phyloP scores from a whole-genome alignment of 768 basidiomycete genomes.

The Boletus sensibilis region DNA sequence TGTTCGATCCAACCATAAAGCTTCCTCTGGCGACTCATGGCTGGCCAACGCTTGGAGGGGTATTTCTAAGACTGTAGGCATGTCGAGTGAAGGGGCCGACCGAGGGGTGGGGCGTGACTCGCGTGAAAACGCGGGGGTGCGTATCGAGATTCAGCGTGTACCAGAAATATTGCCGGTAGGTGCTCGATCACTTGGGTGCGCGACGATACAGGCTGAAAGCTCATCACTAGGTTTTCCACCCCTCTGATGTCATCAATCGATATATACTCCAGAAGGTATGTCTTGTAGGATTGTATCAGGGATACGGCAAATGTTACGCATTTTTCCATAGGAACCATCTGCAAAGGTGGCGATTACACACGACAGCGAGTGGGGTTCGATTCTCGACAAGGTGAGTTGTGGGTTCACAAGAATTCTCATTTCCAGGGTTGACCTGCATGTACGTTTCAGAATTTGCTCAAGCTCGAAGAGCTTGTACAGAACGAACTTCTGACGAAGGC shows the following conservation, averaged over 20 bases:
- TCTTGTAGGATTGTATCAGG: background rate
- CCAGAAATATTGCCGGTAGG: slow-evolving; percentile 23
- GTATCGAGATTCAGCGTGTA: slow-evolving; percentile 12
- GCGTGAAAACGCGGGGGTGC: background rate
- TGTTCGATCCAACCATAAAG: background rate
- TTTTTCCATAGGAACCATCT: slow-evolving; percentile 15
- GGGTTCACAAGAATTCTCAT: background rate
- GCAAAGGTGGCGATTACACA: slow-evolving; percentile 27
- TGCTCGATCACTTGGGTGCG: background rate
- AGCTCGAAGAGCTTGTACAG: slow-evolving; percentile 10
- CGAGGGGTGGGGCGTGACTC: background rate
- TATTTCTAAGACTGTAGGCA: slow-evolving; percentile 15
- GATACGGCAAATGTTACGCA: background rate
- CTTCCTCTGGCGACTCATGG: slow-evolving; percentile 16
- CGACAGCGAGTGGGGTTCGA: slow-evolving; percentile 21
- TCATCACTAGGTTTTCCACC: slow-evolving; percentile 23
- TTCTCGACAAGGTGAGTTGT: slow-evolving; percentile 18
- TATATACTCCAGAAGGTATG: slow-evolving; percentile 24
- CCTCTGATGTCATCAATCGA: slow-evolving; percentile 24
- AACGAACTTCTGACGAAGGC: slow-evolving; percentile 8
- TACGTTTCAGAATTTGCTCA: slow-evolving; percentile 8
- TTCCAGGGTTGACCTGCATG: background rate
- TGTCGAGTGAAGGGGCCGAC: slow-evolving; percentile 1
- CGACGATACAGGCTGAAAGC: background rate
- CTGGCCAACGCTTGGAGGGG: slow-evolving; percentile 17